Conservation (phyloP, 2,329 filamentous ascomycete species). For the Apiospora malaysiana region DNA sequence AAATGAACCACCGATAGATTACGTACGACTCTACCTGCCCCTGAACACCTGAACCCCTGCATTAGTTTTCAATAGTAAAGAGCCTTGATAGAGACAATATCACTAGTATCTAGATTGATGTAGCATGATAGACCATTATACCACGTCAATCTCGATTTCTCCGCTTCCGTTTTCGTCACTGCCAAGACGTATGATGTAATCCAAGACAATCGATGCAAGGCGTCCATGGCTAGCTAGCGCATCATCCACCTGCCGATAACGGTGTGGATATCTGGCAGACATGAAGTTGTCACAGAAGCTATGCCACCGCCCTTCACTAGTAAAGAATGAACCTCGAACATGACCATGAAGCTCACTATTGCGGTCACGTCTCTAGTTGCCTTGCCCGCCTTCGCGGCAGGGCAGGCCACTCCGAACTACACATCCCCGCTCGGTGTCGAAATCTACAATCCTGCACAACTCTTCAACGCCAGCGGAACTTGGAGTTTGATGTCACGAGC, state of each 20-base stretch:
- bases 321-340: not conserved
- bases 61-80: too few species aligned
- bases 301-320: not conserved
- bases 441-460: constrained; percentile 36
- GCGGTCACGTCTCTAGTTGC: not conserved
- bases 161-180: too few species aligned
- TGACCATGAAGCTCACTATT: not conserved
- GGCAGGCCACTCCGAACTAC: constrained; percentile 31
- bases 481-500: constrained; percentile 40
- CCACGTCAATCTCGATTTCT: too few species aligned
- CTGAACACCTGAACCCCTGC: too few species aligned
- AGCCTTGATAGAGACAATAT: too few species aligned
- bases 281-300: not conserved
- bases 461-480: constrained; percentile 37
- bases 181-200: constrained; percentile 1
- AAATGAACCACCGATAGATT: too few species aligned
- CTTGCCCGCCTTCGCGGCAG: not conserved
- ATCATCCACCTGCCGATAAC: not conserved
- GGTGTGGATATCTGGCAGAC: not conserved
- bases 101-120: too few species aligned
- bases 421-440: constrained; percentile 37
- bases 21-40: too few species aligned
- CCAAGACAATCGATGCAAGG: not conserved
- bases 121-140: too few species aligned
- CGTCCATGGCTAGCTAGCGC: not conserved